Evolutionary conservation across 352 stramenopile genomes (phyloP).

Genomic region (Globisporangium middletonii): DNA sequence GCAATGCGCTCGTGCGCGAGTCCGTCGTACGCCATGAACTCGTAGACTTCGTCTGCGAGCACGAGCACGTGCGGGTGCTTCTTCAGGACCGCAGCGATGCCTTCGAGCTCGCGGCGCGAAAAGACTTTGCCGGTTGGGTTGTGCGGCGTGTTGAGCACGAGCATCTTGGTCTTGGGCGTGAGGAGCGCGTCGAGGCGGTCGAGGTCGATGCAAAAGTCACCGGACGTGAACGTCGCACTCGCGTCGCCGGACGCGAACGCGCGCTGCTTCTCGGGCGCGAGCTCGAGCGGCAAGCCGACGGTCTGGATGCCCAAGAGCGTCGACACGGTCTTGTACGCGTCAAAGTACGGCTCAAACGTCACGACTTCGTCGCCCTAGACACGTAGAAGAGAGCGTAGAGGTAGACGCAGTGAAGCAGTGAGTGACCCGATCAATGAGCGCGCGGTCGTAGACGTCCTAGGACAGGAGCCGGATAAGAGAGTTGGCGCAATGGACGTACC

Average conservation of each 20-base stretch:
- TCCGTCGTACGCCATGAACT: conserved; percentile 94
- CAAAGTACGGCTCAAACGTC: conserved; percentile 89
- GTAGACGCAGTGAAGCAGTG: not conserved
- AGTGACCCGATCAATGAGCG: not conserved
- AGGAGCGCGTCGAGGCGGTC: conserved; percentile 79
- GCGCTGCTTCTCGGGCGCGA: conserved; percentile 33
- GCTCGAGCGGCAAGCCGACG: conserved; percentile 63
- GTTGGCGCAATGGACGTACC: conserved; percentile 12
- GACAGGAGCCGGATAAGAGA: not conserved
- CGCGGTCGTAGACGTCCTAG: too few relatives aligned
- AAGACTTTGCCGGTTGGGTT: conserved; percentile 99
- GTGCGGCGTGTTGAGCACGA: conserved; percentile 98
- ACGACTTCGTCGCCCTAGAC: conserved; percentile 75
- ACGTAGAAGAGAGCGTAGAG: not conserved
- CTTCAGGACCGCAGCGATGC: conserved; percentile 81
- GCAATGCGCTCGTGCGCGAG: conserved; percentile 64
- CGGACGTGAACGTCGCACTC: conserved; percentile 45
- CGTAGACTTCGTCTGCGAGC: conserved; percentile 98
- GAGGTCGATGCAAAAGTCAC: conserved; percentile 83
- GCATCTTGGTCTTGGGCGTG: conserved; percentile 89
- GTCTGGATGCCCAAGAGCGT: conserved; percentile 79
- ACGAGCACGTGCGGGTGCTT: conserved; percentile 89
- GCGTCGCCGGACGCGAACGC: conserved; percentile 29
- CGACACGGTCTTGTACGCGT: conserved; percentile 84
- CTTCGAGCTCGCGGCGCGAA: conserved; percentile 88